Evolutionary conservation across 768 basidiomycete species (phyloP), one percentile per base, ranked within the genome.

Genomic region (Galerina sulciceps): DNA sequence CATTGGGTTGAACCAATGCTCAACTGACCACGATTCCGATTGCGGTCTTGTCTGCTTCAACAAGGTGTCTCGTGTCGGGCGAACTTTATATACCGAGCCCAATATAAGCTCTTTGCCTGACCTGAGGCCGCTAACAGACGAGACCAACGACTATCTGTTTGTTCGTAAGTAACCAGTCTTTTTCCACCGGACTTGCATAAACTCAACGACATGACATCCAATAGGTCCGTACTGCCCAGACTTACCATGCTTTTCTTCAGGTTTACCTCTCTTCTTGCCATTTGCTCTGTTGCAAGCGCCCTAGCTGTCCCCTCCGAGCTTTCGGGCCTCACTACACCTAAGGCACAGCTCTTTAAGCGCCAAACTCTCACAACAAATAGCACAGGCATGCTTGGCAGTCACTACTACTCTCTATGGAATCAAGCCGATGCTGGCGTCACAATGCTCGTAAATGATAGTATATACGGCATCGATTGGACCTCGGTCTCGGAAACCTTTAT

Each of bases 401-500:
- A 47, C 15, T 55, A 47, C 20, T 55, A 55, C 37, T 55, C 54
- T 13, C 43, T 55, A 15, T 55, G 42, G 36, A 44, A 55, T 18
- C 43, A 55, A 26, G n/a, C 18, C 35, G 40, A 55, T 44, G 38
- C 44, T 8, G 54, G 54, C 23, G 54, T 55, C 44, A 46, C 43
- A n/a, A 55, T 55, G 54, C 47, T 38, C 36, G 47, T 55, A 10
- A 22, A 37, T 13, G 18, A 46, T 20, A 47, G 56, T 10, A 47
- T 50, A 57, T 57, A 57, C 56, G 34, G 40, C 26, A 47, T 57
- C 23, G 50, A 47, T 31, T 57, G 56, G 56, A 17, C 36, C 26
- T 49, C 47, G 8, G 23, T 38, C 23, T 15, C 46, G 9, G 46
- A 42, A 10, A 42, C 43, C 23, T 37, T 61, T 17, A 50, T 61